phyloP scores from a whole-genome alignment of 495 filamentous ascomycete genomes.

The Lasiosphaeria ovina region DNA sequence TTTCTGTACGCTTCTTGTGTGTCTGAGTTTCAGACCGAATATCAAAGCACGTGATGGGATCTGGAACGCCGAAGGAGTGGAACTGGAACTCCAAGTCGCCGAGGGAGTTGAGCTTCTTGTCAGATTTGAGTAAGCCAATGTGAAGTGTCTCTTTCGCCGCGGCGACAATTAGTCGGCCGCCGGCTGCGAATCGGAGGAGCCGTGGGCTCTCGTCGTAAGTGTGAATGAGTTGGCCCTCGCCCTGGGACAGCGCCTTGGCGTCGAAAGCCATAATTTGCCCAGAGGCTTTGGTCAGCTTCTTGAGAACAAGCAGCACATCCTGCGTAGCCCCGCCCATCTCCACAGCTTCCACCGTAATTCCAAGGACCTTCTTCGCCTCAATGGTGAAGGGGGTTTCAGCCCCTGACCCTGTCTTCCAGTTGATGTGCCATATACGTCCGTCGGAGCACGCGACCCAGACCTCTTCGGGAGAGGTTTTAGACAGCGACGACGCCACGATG shows the following conservation, averaged over 20 bases:
- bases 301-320: conserved; percentile 47
- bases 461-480: conserved; percentile 53
- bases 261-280: conserved; percentile 45
- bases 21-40: conserved; percentile 29
- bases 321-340: conserved; percentile 32
- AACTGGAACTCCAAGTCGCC: conserved; percentile 48
- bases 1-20: conserved; percentile 35
- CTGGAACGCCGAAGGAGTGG: conserved; percentile 48
- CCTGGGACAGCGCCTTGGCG: conserved; percentile 21
- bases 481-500: conserved; percentile 58
- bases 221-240: conserved; percentile 30
- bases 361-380: conserved; percentile 39
- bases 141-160: conserved; percentile 38
- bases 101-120: conserved; percentile 20
- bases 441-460: conserved; percentile 69
- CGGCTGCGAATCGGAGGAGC: conserved; percentile 30
- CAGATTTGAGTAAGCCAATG: conserved; percentile 34
- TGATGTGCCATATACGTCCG: conserved; percentile 66
- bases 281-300: conserved; percentile 26
- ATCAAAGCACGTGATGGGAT: conserved; percentile 60
- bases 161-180: conserved; percentile 36
- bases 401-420: conserved; percentile 66
- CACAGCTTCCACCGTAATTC: conserved; percentile 45
- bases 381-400: conserved; percentile 36
- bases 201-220: conserved; percentile 31